These are phyloP conservation scores for Globisporangium middletonii DNA, from an alignment of 352 stramenopile genomes.

Conservation along the genomic window DNA sequence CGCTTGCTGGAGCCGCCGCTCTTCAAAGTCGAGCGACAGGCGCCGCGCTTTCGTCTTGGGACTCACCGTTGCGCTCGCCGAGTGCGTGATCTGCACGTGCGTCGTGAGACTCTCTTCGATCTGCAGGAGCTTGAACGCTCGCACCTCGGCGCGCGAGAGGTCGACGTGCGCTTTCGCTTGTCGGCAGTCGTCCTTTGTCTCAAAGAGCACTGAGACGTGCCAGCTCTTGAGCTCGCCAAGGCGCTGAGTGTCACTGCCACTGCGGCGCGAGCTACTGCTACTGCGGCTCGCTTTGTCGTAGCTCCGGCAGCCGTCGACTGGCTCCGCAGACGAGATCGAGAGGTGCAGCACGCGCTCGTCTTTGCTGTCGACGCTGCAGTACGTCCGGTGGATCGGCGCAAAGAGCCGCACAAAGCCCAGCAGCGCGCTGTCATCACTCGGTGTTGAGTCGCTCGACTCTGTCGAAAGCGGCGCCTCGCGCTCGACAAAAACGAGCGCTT, in stretches of 20 bases:
- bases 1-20: slow-evolving; percentile 10
- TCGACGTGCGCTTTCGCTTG: slow-evolving; percentile 71
- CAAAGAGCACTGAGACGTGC: slow-evolving; percentile 65
- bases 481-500: slow-evolving; percentile 67
- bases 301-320: slow-evolving; percentile 58
- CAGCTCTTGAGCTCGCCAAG: slow-evolving; percentile 32
- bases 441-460: not conserved
- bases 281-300: slow-evolving; percentile 29
- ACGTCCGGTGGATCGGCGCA: slow-evolving; percentile 65
- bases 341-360: slow-evolving; percentile 71
- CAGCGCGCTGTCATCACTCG: slow-evolving; percentile 19
- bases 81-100: slow-evolving; percentile 56
- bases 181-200: slow-evolving; percentile 45
- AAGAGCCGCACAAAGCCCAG: slow-evolving; percentile 52
- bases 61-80: slow-evolving; percentile 15
- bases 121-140: slow-evolving; percentile 72
- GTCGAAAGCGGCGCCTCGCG: slow-evolving; percentile 2
- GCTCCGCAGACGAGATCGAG: slow-evolving; percentile 44
- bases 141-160: slow-evolving; percentile 65
- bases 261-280: not conserved
- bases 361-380: slow-evolving; percentile 57
- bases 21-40: slow-evolving; percentile 19
- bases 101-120: slow-evolving; percentile 65
- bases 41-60: slow-evolving; percentile 19
- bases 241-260: not conserved